Evolutionary conservation across 2,329 filamentous ascomycete genomes (phyloP), one percentile per base, ranked within the genome.

Genomic region (Pezicula neosporulosa): DNA sequence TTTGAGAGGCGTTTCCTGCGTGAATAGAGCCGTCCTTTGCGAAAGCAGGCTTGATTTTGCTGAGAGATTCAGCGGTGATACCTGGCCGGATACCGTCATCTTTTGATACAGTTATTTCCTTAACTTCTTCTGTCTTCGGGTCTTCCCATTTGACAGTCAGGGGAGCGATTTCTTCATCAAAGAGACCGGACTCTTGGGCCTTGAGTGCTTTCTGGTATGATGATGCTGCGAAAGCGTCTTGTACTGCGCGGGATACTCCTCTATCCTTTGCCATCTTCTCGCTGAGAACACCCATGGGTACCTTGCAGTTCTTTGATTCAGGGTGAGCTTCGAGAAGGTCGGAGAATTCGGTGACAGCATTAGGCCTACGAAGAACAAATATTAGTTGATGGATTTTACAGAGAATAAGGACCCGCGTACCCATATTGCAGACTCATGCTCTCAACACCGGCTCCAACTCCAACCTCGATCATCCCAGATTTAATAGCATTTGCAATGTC

Each of bases 371-470:
- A 15, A 38, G 10, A 41, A 33, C 28, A 10, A 42, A 10, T 44
- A 15, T 42, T 21, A 49, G 47, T 28, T 9, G 8, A 7, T n/a
- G 28, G 24, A 19, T 41, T 27, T 24, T 12, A 27, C 19, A 8
- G 10, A 24, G 38, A 44, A 44, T 18, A 12, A 12, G 13, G 15
- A 43, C 49, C 41, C 35, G 71, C 82, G 62, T 75, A 88, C 84
- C 93, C 94, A 70, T 97, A 97, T 67, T 97, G 89, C 52, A 80
- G 79, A 66, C 83, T 89, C 94, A 99, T 99, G 77, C 89, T 94
- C 83, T 99, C 94, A 21, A 96, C 91, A 66, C 94, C 94, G 18
- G 92, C 92, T 60, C 93, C 94, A 61, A 97, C 84, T 62, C 94
- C 94, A 56, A 97, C 74, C 60, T 97, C 93, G 66, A 97, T 97